phyloP scores from a whole-genome alignment of 2,329 filamentous ascomycete species.

The Colletotrichum camelliae region DNA sequence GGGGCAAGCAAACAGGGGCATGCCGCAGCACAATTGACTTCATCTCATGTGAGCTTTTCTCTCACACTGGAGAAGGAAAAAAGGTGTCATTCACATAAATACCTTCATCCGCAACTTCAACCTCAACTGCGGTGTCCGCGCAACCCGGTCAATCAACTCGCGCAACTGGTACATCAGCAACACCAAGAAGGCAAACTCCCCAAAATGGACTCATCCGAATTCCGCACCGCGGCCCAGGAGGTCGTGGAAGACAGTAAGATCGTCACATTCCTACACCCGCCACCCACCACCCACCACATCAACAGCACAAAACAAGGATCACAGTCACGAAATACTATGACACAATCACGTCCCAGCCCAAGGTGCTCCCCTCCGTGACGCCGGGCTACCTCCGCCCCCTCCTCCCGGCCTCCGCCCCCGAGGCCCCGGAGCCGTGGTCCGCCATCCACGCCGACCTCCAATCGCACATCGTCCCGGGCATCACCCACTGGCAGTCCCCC shows the following conservation, averaged over 20 bases:
- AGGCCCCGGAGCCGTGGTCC: constrained; percentile 74
- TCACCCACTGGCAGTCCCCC: constrained; percentile 94
- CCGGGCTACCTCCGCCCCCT: constrained; percentile 87
- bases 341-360: constrained; percentile 65
- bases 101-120: not conserved
- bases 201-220: constrained; percentile 79
- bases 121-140: not conserved
- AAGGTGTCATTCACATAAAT: not conserved
- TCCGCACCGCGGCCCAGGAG: constrained; percentile 76
- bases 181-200: not conserved
- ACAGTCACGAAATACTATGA: constrained; percentile 86
- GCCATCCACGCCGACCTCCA: constrained; percentile 85
- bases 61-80: not conserved
- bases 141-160: not conserved
- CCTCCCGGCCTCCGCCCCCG: constrained; percentile 71
- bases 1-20: not conserved
- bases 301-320: not conserved
- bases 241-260: constrained; percentile 82
- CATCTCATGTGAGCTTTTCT: not conserved
- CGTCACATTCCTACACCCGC: not conserved
- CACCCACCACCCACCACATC: not conserved
- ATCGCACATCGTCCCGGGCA: constrained; percentile 84
- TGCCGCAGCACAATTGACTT: constrained; percentile 4
- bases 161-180: not conserved
- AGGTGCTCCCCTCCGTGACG: constrained; percentile 77